Evolutionary conservation across 2,329 filamentous ascomycete species (phyloP).

Genomic region (Penicillium concentricum): DNA sequence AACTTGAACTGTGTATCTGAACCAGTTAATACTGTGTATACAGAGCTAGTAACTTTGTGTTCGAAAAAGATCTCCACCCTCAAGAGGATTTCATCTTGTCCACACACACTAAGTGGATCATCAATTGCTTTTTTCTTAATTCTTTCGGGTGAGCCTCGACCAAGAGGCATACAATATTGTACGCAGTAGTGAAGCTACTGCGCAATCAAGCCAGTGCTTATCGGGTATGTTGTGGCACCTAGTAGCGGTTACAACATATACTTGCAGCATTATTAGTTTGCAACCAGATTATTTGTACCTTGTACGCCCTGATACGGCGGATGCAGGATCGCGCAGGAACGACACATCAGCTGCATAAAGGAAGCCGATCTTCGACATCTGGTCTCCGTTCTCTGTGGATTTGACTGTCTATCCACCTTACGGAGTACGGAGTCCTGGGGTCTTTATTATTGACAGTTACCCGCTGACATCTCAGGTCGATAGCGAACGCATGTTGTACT

Average conservation of each 20-base stretch:
- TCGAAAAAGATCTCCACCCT: constrained; percentile 20
- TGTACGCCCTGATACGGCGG: not conserved
- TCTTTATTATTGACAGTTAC: not conserved
- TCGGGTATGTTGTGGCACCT: not conserved
- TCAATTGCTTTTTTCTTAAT: constrained; percentile 16
- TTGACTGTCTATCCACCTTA: not conserved
- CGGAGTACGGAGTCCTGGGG: not conserved
- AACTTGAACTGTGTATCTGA: not conserved
- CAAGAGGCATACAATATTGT: constrained; percentile 6
- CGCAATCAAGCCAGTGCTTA: not conserved
- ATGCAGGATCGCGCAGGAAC: constrained; percentile 13
- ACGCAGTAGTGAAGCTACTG: not conserved
- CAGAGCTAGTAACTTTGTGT: constrained; percentile 6
- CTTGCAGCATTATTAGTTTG: not conserved
- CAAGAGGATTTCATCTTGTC: constrained; percentile 16
- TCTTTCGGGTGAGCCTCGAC: constrained; percentile 19
- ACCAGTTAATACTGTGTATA: constrained; percentile 10
- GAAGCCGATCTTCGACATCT: not conserved
- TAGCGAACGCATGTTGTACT: not conserved
- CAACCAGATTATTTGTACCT: not conserved
- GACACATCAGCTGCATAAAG: constrained; percentile 13
- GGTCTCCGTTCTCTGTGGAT: not conserved
- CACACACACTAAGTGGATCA: constrained; percentile 22
- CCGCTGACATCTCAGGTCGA: not conserved
- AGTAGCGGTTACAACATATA: not conserved